Evolutionary conservation across 805 yeast species (phyloP).

Genomic region (Sungouiella blattae): DNA sequence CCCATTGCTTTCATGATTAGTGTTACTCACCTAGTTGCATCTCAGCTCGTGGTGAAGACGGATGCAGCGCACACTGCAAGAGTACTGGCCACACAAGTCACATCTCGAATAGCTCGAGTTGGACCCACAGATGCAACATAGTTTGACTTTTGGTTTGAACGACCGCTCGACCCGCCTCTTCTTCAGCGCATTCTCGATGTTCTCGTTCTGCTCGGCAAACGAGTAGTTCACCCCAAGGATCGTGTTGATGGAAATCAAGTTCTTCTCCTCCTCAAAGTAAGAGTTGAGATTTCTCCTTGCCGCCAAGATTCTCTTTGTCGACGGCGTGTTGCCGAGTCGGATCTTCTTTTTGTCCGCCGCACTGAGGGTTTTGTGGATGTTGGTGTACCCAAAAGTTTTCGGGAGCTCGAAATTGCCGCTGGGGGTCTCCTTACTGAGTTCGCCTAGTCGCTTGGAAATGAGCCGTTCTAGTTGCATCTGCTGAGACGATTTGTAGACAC

Average conservation of each 20-base stretch:
- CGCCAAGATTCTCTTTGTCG: conserved; percentile 39
- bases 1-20: conserved; percentile 7
- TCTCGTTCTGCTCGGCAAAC: conserved; percentile 33
- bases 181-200: conserved; percentile 11
- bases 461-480: conserved; percentile 41
- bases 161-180: conserved; percentile 12
- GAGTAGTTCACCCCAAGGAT: conserved; percentile 39
- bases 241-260: conserved; percentile 39
- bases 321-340: conserved; percentile 41
- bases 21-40: no score
- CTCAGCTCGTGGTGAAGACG: conserved; percentile 40
- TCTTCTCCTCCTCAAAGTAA: conserved; percentile 45
- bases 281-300: conserved; percentile 41
- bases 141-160: conserved; percentile 30
- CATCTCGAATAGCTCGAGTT: conserved; percentile 38
- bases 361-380: conserved; percentile 22
- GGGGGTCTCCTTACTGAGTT: conserved; percentile 31
- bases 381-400: conserved; percentile 35
- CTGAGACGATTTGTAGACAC: conserved; percentile 39
- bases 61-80: conserved; percentile 40
- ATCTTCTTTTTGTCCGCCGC: conserved; percentile 22
- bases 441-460: conserved; percentile 33
- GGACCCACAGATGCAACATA: conserved; percentile 42
- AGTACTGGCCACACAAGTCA: conserved; percentile 35
- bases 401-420: conserved; percentile 37